phyloP scores from a whole-genome alignment of 179 eudicot species.

The Spinacia oleracea region DNA sequence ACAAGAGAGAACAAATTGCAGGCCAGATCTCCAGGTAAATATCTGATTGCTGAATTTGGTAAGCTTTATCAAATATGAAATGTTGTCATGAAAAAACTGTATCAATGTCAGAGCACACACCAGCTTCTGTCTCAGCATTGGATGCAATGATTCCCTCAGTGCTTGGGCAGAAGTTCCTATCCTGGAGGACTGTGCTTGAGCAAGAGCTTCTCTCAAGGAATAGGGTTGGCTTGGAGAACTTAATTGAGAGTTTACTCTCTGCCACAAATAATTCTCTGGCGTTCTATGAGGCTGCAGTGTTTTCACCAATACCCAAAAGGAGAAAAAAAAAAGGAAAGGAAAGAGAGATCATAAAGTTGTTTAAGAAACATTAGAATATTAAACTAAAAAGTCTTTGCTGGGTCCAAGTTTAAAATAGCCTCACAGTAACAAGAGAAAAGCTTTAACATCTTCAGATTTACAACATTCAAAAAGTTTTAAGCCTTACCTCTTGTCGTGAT shows the following conservation, averaged over 20 bases:
- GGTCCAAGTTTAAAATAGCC: background rate
- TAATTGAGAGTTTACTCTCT: conserved; percentile 89
- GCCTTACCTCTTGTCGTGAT: conserved; percentile 90
- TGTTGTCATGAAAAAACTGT: background rate
- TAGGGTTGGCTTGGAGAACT: conserved; percentile 99
- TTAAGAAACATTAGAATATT: background rate
- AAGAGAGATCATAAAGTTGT: background rate
- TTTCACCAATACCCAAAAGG: background rate
- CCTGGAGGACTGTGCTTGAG: conserved; percentile 98
- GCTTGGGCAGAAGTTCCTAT: conserved; percentile 97
- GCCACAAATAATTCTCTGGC: conserved; percentile 93
- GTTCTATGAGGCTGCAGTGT: conserved; percentile 82
- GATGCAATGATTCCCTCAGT: conserved; percentile 96
- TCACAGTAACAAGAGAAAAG: background rate
- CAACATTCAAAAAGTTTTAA: conserved; percentile 25
- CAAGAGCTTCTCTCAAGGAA: conserved; percentile 97
- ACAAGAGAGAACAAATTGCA: background rate
- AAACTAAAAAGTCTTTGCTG: background rate
- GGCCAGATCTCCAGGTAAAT: background rate
- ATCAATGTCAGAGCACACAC: conserved; percentile 34
- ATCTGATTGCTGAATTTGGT: background rate
- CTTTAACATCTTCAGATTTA: background rate
- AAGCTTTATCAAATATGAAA: background rate
- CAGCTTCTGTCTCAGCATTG: conserved; percentile 94
- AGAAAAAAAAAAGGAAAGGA: background rate